phyloP scores from a whole-genome alignment of 2,329 filamentous ascomycete species.

The Endothia cerciana region DNA sequence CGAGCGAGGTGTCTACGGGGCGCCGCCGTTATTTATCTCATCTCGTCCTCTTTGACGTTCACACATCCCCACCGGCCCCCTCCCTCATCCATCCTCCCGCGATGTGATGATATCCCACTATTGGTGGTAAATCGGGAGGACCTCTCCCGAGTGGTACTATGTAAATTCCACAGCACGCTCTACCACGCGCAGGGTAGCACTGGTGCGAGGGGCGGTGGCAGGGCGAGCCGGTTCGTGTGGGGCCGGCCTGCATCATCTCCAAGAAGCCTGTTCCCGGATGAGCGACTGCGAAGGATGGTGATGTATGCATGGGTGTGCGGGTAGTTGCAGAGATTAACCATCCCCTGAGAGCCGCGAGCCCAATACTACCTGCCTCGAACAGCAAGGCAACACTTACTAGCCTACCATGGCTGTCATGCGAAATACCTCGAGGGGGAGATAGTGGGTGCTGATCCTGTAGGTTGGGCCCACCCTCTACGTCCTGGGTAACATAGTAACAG shows the following conservation, averaged over 20 bases:
- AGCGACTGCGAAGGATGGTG: not conserved
- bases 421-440: not conserved
- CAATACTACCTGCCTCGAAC: slow-evolving; percentile 8
- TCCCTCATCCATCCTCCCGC: not conserved
- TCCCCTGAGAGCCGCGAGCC: not conserved
- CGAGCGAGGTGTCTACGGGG: not conserved
- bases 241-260: not conserved
- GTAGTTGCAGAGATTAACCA: not conserved
- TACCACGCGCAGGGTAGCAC: not conserved
- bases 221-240: not conserved
- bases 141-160: slow-evolving; percentile 23
- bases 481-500: no score
- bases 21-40: not conserved
- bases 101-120: not conserved
- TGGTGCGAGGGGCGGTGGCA: not conserved
- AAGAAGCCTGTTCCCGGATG: no score
- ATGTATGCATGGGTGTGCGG: slow-evolving; percentile 5
- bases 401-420: not conserved
- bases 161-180: not conserved
- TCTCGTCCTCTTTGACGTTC: not conserved
- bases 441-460: no score
- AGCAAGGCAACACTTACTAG: not conserved
- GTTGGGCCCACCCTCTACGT: no score
- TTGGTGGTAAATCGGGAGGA: slow-evolving; percentile 17
- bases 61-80: not conserved